These are phyloP conservation scores for Myxozyma vanderwaltii DNA, from an alignment of 805 yeast genomes.

Conservation along the genomic window DNA sequence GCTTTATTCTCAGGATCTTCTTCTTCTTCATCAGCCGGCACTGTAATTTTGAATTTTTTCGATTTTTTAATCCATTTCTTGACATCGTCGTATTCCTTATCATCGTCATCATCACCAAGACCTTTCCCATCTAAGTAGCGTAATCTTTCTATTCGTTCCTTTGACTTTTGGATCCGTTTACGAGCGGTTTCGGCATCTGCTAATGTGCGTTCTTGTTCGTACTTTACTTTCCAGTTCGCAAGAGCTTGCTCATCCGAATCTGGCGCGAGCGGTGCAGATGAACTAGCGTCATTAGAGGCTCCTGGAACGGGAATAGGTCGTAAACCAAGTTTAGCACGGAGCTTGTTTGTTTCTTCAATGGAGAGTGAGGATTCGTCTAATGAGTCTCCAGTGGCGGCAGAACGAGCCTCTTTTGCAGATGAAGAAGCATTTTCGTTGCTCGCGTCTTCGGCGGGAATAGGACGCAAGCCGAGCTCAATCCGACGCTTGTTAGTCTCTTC, in stretches of 20 bases:
- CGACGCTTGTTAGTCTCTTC: slow-evolving; percentile 62
- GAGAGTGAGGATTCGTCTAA: slow-evolving; percentile 28
- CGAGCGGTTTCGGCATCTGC: slow-evolving; percentile 37
- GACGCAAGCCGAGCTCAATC: slow-evolving; percentile 54
- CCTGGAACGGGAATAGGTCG: slow-evolving; percentile 50
- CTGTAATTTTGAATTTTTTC: slow-evolving; percentile 27
- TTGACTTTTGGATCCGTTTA: slow-evolving; percentile 34
- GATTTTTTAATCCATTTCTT: slow-evolving; percentile 49
- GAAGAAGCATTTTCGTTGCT: not conserved
- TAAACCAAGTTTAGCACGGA: slow-evolving; percentile 51
- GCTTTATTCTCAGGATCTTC: slow-evolving; percentile 16
- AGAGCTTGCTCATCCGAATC: slow-evolving; percentile 45
- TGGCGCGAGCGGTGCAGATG: slow-evolving; percentile 16
- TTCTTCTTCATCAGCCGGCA: slow-evolving; percentile 13
- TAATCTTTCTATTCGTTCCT: slow-evolving; percentile 35
- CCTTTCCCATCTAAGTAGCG: slow-evolving; percentile 37
- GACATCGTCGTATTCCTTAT: slow-evolving; percentile 41
- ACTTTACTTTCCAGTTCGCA: slow-evolving; percentile 42
- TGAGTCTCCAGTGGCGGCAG: slow-evolving; percentile 18
- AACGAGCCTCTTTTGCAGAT: not conserved
- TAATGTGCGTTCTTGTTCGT: slow-evolving; percentile 42
- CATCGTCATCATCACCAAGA: slow-evolving; percentile 38
- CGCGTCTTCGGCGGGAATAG: slow-evolving; percentile 45
- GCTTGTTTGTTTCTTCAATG: slow-evolving; percentile 28
- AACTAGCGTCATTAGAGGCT: not conserved